Percentiles rank a stretch among this genome's conserved stretches.
Conservation (phyloP, 2,329 filamentous ascomycete species). For the Akanthomyces dipterigenus region DNA sequence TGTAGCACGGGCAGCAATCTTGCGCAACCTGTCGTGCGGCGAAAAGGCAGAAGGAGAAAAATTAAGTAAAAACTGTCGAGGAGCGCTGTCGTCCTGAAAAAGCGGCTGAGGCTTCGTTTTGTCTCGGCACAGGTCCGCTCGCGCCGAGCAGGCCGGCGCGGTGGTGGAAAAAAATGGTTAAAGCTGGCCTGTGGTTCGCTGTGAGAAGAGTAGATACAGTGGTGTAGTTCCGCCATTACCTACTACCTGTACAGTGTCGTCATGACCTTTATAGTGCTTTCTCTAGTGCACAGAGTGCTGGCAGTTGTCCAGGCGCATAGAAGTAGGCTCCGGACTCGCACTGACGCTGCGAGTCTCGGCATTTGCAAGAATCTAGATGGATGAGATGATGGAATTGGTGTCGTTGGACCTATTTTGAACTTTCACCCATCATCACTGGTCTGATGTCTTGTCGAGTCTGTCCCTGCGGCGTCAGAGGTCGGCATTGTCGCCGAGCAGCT, state of each 20-base stretch:
- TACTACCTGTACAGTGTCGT: too few relatives aligned
- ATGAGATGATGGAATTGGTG: too few relatives aligned
- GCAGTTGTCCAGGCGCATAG: background rate
- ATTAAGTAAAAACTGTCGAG: background rate
- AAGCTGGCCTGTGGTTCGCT: background rate
- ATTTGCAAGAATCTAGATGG: too few relatives aligned
- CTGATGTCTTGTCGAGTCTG: background rate
- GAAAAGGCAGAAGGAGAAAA: background rate
- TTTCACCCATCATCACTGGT: background rate
- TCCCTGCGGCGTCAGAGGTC: background rate
- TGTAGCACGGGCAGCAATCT: background rate
- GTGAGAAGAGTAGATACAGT: too few relatives aligned
- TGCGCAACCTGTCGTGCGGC: background rate
- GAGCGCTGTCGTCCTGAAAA: background rate
- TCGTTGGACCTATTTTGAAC: background rate
- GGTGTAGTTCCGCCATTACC: background rate
- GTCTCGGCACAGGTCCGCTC: slow-evolving; percentile 6
- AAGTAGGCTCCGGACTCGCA: background rate
- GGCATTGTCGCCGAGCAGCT: background rate
- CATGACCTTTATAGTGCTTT: slow-evolving; percentile 1
- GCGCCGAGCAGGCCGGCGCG: slow-evolving; percentile 2
- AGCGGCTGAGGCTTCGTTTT: background rate
- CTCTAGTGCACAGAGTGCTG: background rate
- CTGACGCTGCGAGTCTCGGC: background rate
- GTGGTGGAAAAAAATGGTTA: background rate